phyloP scores from a whole-genome alignment of 352 stramenopile species.

The Pythium angustatum region DNA sequence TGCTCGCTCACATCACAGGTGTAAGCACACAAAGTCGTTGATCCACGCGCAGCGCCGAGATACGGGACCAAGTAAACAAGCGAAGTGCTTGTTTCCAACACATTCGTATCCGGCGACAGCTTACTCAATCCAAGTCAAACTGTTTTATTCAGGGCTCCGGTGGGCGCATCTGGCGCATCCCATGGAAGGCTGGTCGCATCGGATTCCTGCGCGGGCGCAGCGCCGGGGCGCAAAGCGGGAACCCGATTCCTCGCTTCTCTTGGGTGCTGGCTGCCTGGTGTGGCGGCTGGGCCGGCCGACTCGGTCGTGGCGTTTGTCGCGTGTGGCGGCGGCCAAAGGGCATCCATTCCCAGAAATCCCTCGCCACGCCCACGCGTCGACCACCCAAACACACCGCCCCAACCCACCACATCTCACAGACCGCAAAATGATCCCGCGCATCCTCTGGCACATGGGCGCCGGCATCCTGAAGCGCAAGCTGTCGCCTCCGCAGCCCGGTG shows the following conservation, averaged over 20 bases:
- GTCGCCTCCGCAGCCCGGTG: slow-evolving; percentile 39
- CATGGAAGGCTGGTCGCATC: background rate
- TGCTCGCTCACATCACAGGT: too few relatives aligned
- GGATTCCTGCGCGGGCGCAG: slow-evolving; percentile 3
- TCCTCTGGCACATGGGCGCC: slow-evolving; percentile 69
- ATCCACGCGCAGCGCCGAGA: background rate
- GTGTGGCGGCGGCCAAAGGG: background rate
- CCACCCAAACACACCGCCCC: background rate
- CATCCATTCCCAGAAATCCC: slow-evolving; percentile 9
- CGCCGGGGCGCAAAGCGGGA: background rate
- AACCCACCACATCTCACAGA: too few relatives aligned
- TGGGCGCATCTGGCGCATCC: background rate
- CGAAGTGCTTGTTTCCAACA: background rate
- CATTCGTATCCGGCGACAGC: too few relatives aligned
- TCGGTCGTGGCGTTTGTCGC: background rate
- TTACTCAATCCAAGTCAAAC: background rate
- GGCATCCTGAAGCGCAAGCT: slow-evolving; percentile 54
- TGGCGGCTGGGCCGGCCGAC: background rate
- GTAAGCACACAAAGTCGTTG: background rate
- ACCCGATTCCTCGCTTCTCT: too few relatives aligned
- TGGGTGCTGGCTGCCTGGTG: background rate
- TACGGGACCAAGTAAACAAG: background rate
- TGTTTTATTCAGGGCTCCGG: background rate
- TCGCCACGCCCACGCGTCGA: background rate
- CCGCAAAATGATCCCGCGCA: slow-evolving; percentile 56